phyloP scores from a whole-genome alignment of 768 basidiomycete species.

The Psilocybe subaeruginosa region DNA sequence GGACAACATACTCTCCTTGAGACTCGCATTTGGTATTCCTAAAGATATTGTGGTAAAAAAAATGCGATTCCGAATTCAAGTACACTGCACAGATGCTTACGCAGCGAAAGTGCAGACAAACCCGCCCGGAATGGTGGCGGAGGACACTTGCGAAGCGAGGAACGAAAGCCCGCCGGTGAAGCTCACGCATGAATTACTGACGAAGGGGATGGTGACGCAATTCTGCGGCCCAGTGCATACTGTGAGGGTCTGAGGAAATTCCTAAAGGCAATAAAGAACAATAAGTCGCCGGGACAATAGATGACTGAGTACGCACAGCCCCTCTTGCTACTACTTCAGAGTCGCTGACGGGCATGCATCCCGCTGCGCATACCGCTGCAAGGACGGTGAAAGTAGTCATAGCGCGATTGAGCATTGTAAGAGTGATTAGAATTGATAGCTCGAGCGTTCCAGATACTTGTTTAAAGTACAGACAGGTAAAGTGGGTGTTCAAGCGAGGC shows the following conservation, averaged over 20 bases:
- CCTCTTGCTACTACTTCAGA: too few relatives aligned
- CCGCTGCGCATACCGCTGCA: too few relatives aligned
- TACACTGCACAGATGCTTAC: background rate
- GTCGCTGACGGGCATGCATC: too few relatives aligned
- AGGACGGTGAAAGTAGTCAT: too few relatives aligned
- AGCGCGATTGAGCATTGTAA: too few relatives aligned
- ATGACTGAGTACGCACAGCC: too few relatives aligned
- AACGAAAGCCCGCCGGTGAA: constrained; percentile 8
- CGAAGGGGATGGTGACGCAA: constrained; percentile 2
- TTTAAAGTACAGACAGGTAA: too few relatives aligned
- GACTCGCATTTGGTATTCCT: constrained; percentile 1
- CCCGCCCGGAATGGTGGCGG: background rate
- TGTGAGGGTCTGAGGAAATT: background rate
- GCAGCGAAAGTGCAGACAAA: constrained; percentile 3
- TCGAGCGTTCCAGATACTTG: too few relatives aligned
- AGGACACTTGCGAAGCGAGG: background rate
- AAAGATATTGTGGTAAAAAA: too few relatives aligned
- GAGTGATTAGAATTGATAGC: too few relatives aligned
- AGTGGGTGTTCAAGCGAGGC: too few relatives aligned
- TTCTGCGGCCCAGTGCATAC: constrained; percentile 1
- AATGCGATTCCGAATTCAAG: too few relatives aligned
- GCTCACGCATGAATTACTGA: background rate
- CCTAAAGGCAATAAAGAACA: background rate
- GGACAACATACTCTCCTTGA: background rate
- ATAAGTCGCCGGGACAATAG: background rate